Conservation (phyloP, 2,329 filamentous ascomycete genomes). For the Lachnum nothofagi region DNA sequence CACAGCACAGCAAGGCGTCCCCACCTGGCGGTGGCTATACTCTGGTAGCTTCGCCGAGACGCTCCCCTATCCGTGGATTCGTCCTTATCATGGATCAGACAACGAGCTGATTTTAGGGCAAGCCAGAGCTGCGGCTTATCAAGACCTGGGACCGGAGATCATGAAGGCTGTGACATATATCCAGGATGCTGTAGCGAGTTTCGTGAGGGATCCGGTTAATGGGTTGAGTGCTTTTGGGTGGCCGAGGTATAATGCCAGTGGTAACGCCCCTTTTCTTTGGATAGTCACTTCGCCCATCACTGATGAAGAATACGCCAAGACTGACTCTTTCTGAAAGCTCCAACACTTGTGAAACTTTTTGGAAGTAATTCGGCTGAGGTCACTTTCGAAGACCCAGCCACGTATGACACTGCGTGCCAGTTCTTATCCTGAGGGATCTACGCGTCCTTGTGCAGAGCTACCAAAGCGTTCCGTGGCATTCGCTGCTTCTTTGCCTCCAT, state of each 20-base stretch:
- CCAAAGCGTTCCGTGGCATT: no score
- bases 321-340: background rate
- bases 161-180: constrained; percentile 1
- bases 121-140: background rate
- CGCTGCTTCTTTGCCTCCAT: no score
- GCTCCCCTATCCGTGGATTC: constrained; percentile 6
- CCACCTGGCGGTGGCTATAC: constrained; percentile 7
- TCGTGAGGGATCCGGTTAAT: constrained; percentile 5
- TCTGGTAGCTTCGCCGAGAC: constrained; percentile 3
- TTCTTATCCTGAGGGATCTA: no score
- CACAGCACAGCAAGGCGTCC: background rate
- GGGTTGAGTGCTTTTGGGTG: constrained; percentile 7
- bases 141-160: constrained; percentile 1
- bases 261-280: background rate
- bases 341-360: constrained; percentile 5
- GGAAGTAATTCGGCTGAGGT: constrained; percentile 3
- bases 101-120: background rate
- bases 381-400: constrained; percentile 2
- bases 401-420: background rate
- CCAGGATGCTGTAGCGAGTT: constrained; percentile 3
- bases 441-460: no score
- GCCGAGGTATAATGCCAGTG: constrained; percentile 1
- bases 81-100: constrained; percentile 8
- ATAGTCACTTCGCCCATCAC: background rate
- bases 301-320: no score